These are phyloP conservation scores for Hydnomerulius pinastri DNA, from an alignment of 768 basidiomycete species.

Conservation along the genomic window DNA sequence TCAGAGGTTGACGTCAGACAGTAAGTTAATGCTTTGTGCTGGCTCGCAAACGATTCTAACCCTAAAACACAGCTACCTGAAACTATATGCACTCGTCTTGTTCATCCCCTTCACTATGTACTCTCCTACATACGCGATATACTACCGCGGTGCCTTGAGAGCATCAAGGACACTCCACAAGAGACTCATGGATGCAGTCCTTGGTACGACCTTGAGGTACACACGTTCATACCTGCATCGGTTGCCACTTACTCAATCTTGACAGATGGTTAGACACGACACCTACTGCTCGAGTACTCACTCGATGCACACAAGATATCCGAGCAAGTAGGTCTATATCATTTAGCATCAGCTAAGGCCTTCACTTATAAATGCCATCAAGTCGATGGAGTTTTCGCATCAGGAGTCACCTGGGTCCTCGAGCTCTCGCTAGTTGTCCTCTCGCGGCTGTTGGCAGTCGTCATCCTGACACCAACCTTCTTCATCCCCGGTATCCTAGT, in stretches of 20 bases:
- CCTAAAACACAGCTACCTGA: constrained; percentile 46
- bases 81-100: constrained; percentile 41
- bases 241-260: constrained; percentile 34
- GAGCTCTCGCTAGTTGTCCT: constrained; percentile 36
- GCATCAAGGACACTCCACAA: constrained; percentile 57
- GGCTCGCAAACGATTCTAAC: neutral
- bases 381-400: constrained; percentile 38
- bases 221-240: constrained; percentile 29
- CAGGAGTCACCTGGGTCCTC: constrained; percentile 24
- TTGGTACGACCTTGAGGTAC: constrained; percentile 64
- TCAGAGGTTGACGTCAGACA: constrained; percentile 35
- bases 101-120: constrained; percentile 34
- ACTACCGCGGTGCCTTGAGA: constrained; percentile 48
- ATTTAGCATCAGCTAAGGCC: neutral
- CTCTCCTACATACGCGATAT: constrained; percentile 38
- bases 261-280: constrained; percentile 50
- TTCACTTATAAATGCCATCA: neutral
- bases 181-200: constrained; percentile 50
- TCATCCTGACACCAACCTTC: constrained; percentile 41
- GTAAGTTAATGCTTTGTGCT: constrained; percentile 25
- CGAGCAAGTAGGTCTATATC: constrained; percentile 23
- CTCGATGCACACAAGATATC: constrained; percentile 76
- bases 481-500: constrained; percentile 39
- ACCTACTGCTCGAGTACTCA: constrained; percentile 54
- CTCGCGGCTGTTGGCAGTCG: constrained; percentile 38